Evolutionary conservation across 2,329 filamentous ascomycete species (phyloP).

Genomic region (Hypomyces rosellus): DNA sequence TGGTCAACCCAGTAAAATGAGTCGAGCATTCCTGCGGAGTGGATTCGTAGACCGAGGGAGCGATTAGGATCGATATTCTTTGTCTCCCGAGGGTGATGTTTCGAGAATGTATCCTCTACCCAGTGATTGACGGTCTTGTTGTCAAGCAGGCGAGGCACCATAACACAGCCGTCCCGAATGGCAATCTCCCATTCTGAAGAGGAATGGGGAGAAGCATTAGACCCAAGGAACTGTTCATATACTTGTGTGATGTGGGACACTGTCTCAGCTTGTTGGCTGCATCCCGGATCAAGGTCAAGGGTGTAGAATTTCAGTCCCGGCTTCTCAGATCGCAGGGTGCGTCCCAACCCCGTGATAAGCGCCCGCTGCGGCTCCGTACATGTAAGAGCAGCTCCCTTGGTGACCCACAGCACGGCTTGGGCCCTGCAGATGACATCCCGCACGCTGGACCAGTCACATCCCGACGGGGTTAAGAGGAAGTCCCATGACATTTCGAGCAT

Average conservation of each 20-base stretch:
- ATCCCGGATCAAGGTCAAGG: constrained; percentile 1
- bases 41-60: constrained; percentile 5
- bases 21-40: constrained; percentile 6
- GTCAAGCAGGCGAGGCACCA: constrained; percentile 7
- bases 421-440: constrained; percentile 1
- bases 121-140: constrained; percentile 1
- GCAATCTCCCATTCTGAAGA: constrained; percentile 11
- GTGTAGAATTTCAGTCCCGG: constrained; percentile 4
- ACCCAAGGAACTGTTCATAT: constrained; percentile 8
- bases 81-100: constrained; percentile 8
- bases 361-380: neutral
- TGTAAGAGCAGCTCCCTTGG: neutral
- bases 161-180: constrained; percentile 3
- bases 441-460: constrained; percentile 2
- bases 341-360: constrained; percentile 2
- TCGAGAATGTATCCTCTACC: constrained; percentile 7
- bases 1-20: constrained; percentile 9
- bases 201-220: constrained; percentile 7
- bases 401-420: constrained; percentile 8
- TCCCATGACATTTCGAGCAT: constrained; percentile 1
- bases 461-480: neutral
- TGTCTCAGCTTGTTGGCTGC: neutral
- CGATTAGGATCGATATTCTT: neutral
- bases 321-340: neutral
- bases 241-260: constrained; percentile 1